A percentile compares a stretch with the other conserved stretches of the same genome.
phyloP scores from a whole-genome alignment of 768 basidiomycete genomes.

The Rubroboletus pulcherrimus region DNA sequence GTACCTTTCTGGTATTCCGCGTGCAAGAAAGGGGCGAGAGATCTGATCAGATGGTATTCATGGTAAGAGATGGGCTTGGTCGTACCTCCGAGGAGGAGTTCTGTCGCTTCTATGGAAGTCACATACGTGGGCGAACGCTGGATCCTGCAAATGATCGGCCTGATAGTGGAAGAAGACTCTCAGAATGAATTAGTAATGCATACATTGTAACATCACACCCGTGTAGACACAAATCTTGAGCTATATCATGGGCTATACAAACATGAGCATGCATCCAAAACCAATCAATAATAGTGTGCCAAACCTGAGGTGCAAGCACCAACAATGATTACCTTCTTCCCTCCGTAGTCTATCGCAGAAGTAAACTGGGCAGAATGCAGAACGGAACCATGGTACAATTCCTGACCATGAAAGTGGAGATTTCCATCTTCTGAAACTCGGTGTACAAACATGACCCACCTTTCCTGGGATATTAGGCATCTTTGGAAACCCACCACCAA shows the following conservation, averaged over 20 bases:
- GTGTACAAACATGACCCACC: slow-evolving; percentile 21
- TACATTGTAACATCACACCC: slow-evolving; percentile 31
- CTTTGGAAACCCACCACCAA: slow-evolving; percentile 44
- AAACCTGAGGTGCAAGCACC: slow-evolving; percentile 61
- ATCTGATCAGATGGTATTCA: neutral
- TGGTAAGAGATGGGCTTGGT: neutral
- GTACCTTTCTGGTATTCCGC: slow-evolving; percentile 18
- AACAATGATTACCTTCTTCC: slow-evolving; percentile 63
- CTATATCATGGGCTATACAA: slow-evolving; percentile 37
- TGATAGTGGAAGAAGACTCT: slow-evolving; percentile 25
- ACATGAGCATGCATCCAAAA: neutral
- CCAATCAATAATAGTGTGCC: neutral
- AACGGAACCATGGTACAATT: slow-evolving; percentile 48
- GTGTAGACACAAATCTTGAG: slow-evolving; percentile 29
- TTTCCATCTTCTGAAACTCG: neutral
- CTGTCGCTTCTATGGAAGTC: slow-evolving; percentile 13
- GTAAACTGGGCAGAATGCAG: slow-evolving; percentile 53
- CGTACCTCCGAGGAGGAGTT: slow-evolving; percentile 15
- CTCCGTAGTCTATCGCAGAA: slow-evolving; percentile 41
- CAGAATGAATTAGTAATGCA: slow-evolving; percentile 9
- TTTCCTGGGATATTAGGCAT: slow-evolving; percentile 45
- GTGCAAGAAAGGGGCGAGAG: neutral
- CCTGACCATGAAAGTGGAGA: slow-evolving; percentile 26
- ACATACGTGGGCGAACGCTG: slow-evolving; percentile 32
- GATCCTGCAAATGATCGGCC: slow-evolving; percentile 9